phyloP scores from a whole-genome alignment of 2,329 filamentous ascomycete genomes.

The Metarhizium sp. region DNA sequence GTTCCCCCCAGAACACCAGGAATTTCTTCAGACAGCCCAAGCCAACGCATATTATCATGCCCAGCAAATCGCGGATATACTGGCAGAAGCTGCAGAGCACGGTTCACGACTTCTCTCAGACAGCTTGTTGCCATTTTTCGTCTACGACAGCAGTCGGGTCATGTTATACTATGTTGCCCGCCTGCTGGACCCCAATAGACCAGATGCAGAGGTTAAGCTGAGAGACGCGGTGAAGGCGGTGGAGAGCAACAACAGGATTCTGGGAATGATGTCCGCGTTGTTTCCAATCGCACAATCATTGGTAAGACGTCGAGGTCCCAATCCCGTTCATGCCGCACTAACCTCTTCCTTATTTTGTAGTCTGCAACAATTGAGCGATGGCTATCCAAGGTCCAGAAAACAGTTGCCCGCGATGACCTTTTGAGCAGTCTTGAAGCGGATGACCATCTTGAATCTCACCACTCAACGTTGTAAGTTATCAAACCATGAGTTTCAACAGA shows the following conservation, averaged over 20 bases:
- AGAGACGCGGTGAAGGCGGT: slow-evolving; percentile 28
- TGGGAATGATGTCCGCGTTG: slow-evolving; percentile 26
- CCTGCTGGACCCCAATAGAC: slow-evolving; percentile 25
- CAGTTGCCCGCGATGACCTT: slow-evolving; percentile 11
- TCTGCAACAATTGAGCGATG: slow-evolving; percentile 29
- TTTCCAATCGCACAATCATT: slow-evolving; percentile 30
- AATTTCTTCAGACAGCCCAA: slow-evolving; percentile 26
- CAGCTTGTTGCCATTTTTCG: slow-evolving; percentile 34
- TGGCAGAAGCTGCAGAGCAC: slow-evolving; percentile 30
- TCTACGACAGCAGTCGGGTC: slow-evolving; percentile 36
- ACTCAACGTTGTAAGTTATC: slow-evolving; percentile 10
- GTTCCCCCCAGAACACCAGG: slow-evolving; percentile 27
- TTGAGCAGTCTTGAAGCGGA: slow-evolving; percentile 13
- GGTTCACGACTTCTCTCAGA: slow-evolving; percentile 32
- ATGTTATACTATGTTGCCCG: slow-evolving; percentile 39
- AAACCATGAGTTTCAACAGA: background rate
- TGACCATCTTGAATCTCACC: slow-evolving; percentile 12
- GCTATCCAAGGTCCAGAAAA: slow-evolving; percentile 27
- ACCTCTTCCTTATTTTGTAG: slow-evolving; percentile 9
- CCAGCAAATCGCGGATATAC: slow-evolving; percentile 26
- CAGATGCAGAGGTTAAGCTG: slow-evolving; percentile 25
- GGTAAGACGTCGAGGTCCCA: slow-evolving; percentile 14
- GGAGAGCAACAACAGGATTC: slow-evolving; percentile 28
- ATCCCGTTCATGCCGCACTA: background rate
- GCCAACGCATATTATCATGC: slow-evolving; percentile 29